A percentile compares a stretch with the other conserved stretches of the same genome.
Conservation (phyloP, 2,329 filamentous ascomycete species). For the Verticillium dahliae region DNA sequence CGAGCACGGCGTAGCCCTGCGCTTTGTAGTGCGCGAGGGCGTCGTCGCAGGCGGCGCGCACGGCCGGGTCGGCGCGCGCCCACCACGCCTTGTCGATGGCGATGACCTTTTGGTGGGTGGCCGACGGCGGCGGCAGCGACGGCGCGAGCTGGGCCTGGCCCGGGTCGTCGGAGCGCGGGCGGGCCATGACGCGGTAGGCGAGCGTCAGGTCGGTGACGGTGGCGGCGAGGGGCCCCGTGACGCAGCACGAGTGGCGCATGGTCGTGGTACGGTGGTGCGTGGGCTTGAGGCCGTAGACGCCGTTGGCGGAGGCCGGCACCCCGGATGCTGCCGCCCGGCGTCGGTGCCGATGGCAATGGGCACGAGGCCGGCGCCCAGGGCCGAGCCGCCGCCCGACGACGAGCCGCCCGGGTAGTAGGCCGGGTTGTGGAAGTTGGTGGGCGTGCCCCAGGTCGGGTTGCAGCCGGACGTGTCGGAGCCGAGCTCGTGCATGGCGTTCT, state of each 20-base stretch:
- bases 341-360: conserved; percentile 73
- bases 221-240: conserved; percentile 69
- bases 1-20: conserved; percentile 40
- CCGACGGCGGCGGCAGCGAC: conserved; percentile 34
- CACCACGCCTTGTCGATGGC: conserved; percentile 59
- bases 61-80: conserved; percentile 48
- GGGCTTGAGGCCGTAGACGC: conserved; percentile 75
- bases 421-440: conserved; percentile 70
- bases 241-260: conserved; percentile 47
- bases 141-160: conserved; percentile 58
- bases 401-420: conserved; percentile 77
- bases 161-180: conserved; percentile 54
- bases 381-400: conserved; percentile 69
- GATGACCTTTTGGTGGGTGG: conserved; percentile 48
- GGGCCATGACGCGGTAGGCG: conserved; percentile 74
- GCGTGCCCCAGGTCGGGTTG: conserved; percentile 69
- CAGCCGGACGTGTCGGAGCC: conserved; percentile 80
- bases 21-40: conserved; percentile 53
- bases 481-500: conserved; percentile 74
- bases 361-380: conserved; percentile 62
- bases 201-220: conserved; percentile 73
- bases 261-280: conserved; percentile 63
- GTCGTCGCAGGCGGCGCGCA: conserved; percentile 54
- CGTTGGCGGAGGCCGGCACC: conserved; percentile 69
- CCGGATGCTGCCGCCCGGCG: conserved; percentile 69